phyloP scores from a whole-genome alignment of 129 eudicot genomes.

The Solidago caesia region DNA sequence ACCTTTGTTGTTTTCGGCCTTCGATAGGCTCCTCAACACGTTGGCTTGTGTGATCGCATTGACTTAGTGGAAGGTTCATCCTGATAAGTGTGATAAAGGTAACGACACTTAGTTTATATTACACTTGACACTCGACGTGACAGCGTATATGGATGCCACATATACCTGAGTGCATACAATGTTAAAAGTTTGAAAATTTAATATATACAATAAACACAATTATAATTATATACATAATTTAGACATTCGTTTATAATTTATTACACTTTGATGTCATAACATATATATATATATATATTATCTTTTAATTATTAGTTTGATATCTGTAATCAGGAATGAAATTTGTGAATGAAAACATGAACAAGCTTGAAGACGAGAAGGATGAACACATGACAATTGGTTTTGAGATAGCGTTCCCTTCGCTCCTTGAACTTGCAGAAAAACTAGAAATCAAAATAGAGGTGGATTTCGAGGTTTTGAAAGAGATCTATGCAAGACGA shows the following conservation, averaged over 20 bases:
- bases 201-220: too few species aligned
- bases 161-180: too few species aligned
- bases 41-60: not conserved
- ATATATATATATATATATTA: too few species aligned
- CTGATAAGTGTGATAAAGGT: not conserved
- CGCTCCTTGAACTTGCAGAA: not conserved
- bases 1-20: not conserved
- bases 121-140: too few species aligned
- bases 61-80: not conserved
- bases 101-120: not conserved
- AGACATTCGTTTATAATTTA: too few species aligned
- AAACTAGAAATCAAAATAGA: not conserved
- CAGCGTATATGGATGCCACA: too few species aligned
- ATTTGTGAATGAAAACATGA: not conserved
- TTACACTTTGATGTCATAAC: too few species aligned
- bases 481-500: slow-evolving; percentile 1
- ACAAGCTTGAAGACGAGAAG: not conserved
- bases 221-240: too few species aligned
- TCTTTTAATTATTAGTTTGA: not conserved
- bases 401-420: not conserved
- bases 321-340: not conserved
- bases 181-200: too few species aligned
- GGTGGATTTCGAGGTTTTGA: not conserved
- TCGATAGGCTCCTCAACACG: not conserved
- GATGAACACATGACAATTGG: slow-evolving; percentile 1